Evolutionary conservation across 139 green algal genomes (phyloP).

Genomic region (Chlorella ohadii): DNA sequence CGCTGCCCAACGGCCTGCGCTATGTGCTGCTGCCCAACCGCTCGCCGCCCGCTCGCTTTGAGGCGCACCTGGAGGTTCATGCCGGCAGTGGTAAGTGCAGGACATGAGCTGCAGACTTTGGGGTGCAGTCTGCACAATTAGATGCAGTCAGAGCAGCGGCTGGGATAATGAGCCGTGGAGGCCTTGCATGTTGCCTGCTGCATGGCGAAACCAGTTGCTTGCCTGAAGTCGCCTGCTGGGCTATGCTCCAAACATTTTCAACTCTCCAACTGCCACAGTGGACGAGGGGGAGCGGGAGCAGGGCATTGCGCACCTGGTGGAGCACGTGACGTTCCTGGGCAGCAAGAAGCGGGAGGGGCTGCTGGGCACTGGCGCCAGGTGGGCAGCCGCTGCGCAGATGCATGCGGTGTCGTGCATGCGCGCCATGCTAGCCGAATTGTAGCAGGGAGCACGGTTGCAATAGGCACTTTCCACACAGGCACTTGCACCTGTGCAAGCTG

Average conservation of each 20-base stretch:
- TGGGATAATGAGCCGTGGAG: too few species aligned
- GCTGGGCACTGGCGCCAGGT: slow-evolving; percentile 88
- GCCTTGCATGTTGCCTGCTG: too few species aligned
- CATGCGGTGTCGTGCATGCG: too few species aligned
- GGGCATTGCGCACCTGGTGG: slow-evolving; percentile 97
- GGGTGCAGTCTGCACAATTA: too few species aligned
- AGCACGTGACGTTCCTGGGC: slow-evolving; percentile 99
- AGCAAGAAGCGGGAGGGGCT: slow-evolving; percentile 89
- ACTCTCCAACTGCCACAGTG: slow-evolving; percentile 60
- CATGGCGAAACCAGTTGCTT: too few species aligned
- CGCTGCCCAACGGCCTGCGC: slow-evolving; percentile 84
- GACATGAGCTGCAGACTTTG: background rate
- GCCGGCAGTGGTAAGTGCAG: slow-evolving; percentile 45
- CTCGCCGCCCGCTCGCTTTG: slow-evolving; percentile 90
- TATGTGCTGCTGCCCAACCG: slow-evolving; percentile 98
- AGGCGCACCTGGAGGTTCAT: slow-evolving; percentile 95
- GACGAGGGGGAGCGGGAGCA: slow-evolving; percentile 85
- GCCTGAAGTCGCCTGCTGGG: too few species aligned
- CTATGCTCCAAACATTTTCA: too few species aligned
- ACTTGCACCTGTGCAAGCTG: too few species aligned
- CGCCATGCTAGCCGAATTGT: too few species aligned
- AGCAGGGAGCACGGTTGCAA: too few species aligned
- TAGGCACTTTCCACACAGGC: too few species aligned
- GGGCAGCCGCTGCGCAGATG: background rate
- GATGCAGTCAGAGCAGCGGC: too few species aligned